Evolutionary conservation across 257 asterid genomes (phyloP).

Genomic region (Solanum sejunctum): DNA sequence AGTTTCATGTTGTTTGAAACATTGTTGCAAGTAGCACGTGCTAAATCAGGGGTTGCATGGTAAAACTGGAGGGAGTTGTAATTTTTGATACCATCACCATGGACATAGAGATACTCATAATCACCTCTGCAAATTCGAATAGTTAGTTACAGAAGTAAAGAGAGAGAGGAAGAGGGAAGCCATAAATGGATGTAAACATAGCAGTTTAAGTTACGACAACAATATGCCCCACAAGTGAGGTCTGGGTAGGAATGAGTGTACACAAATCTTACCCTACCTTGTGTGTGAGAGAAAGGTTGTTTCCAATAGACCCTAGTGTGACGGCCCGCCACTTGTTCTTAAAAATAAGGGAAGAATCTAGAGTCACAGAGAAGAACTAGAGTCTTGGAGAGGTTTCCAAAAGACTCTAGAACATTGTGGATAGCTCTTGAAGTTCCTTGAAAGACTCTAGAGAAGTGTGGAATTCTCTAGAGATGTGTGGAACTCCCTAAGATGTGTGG

Average conservation of each 20-base stretch:
- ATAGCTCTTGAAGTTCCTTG: too few relatives aligned
- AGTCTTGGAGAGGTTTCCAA: too few relatives aligned
- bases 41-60: conserved; percentile 40
- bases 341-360: too few relatives aligned
- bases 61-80: conserved; percentile 56
- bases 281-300: not conserved
- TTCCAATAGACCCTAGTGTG: not conserved
- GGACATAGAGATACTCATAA: conserved; percentile 56
- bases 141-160: not conserved
- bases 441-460: too few relatives aligned
- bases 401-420: too few relatives aligned
- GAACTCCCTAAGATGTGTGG: too few relatives aligned
- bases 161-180: not conserved
- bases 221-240: not conserved
- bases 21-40: conserved; percentile 24
- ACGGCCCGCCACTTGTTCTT: too few relatives aligned
- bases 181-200: not conserved
- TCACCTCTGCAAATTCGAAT: conserved; percentile 39
- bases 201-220: not conserved
- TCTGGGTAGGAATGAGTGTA: not conserved
- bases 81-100: conserved; percentile 46
- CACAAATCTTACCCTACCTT: not conserved
- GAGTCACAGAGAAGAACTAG: too few relatives aligned
- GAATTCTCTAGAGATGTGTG: too few relatives aligned
- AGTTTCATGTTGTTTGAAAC: conserved; percentile 28